Base-by-base conservation (phyloP, 2,329 filamentous ascomycete species). In the Rutstroemia sydowiana region DNA sequence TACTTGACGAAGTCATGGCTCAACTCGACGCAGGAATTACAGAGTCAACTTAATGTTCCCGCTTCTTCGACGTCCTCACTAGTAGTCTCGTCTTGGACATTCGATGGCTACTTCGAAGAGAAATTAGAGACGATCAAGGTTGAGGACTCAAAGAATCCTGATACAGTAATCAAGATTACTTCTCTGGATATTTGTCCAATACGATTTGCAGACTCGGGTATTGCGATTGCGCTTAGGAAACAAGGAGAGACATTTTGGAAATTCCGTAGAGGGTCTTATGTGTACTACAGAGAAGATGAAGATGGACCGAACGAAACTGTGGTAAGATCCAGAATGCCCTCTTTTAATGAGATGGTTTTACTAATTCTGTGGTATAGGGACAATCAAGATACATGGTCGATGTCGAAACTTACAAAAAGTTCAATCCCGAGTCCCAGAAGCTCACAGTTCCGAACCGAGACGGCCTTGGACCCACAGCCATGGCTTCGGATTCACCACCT, bases 211-310 rank as follows among this genome's bases (percentile, higher is more conserved):
- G 48, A 51, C 10, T 43, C 48, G 11, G 16, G 31, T 10, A 46
- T 51, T 30, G 48, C 30, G 13, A 40, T 39, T 9, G 31, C 48
- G 10, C 48, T 51, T 39, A 45, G 48, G 21, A 51, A 51, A 39
- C 48, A 46, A n/a, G 48, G 48, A 46, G 48, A 51, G 37, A 51
- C 45, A 32, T 51, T 51, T 32, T 51, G 48, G 48, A 51, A 51
- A n/a, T 51, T 51, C 23, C 48, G 48, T 5, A 28, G 37, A 8
- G 16, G 41, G 1, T 45, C 41, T n/a, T 51, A 51, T 13, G 16
- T 51, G 18, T 51, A 51, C 18, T 51, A 51, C 18, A 45, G 48
- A 16, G 41, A 49, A 18, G 39, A 51, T 16, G 41, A 51, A 21
- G 48, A 40, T 2, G 44, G 30, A 9, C 21, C 30, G 21, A 36